Evolutionary conservation across 73 alveolate species (phyloP), one percentile per base, ranked within the genome.

Genomic region (Tetrahymena malaccensis): DNA sequence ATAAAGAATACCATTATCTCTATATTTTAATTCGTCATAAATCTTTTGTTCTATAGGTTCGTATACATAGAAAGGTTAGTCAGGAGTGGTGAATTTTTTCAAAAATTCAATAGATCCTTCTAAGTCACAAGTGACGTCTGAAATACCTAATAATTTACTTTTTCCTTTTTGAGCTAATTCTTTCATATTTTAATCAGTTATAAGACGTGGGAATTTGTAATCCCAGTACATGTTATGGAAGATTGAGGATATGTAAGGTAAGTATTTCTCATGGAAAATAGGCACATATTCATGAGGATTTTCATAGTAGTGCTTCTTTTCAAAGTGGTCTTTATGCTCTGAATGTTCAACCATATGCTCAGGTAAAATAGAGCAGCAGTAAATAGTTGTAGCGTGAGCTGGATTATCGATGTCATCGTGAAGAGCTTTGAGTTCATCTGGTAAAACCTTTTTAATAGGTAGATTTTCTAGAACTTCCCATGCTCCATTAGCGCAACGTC

Each of bases 91-190:
- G 85, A 97, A 98, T 55, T 95, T 96, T 55, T 97, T 96, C 35
- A 98, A 98, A 84, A 98, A 94, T 56, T 98, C 98, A 1, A 97
- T 94, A 8, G 99, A 96, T 50, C 99, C 99, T 95, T 95, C 97
- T 55, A 97, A 84, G 96, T 98, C 99, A 43, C 99, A 98, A 4
- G 99, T 96, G 58, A 98, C 98, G 94, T 98, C 99, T 43, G 99
- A 98, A 84, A 98, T 96, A 27, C 99, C 99, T 43, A 97, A 85
- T 22, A 98, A 95, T 94, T 96, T 97, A 38, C 96, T 93, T 17
- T 84, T 95, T 21, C 97, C 98, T 34, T 94, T 94, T 95, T 95
- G 10, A 85, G 94, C 97, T 95, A 96, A 96, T 70, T 94, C 95
- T 95, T 94, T 95, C 94, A 96, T 84, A 93, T 98, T 4, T 83